Conservation (phyloP, 2,329 filamentous ascomycete genomes). For the Colletotrichum aenigma region DNA sequence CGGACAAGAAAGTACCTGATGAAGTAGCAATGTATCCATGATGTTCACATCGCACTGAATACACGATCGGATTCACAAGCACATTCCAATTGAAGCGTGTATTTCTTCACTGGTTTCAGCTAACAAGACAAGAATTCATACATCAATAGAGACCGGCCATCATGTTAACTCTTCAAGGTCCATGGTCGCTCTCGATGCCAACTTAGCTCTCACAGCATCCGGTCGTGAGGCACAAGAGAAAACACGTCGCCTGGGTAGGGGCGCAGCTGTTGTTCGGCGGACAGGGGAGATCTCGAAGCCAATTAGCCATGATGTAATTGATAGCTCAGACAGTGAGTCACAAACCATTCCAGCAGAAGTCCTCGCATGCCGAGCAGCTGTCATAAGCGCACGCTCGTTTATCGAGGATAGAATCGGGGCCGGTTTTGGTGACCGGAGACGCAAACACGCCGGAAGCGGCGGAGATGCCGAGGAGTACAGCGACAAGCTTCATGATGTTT, state of each 20-base stretch:
- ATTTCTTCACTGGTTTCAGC: too few species aligned
- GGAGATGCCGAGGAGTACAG: background rate
- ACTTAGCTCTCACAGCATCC: background rate
- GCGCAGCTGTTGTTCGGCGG: background rate
- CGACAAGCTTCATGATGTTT: background rate
- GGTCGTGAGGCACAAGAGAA: background rate
- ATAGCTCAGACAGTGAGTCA: accelerated
- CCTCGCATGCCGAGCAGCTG: background rate
- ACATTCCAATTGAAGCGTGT: too few species aligned
- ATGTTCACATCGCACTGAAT: too few species aligned
- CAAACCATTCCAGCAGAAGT: background rate
- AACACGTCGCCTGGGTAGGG: background rate
- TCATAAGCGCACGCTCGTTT: background rate
- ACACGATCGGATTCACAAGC: too few species aligned
- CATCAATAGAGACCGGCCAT: too few species aligned
- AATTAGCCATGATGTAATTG: background rate
- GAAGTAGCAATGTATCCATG: too few species aligned
- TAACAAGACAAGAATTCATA: too few species aligned
- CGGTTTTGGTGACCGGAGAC: background rate
- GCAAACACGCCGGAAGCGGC: background rate
- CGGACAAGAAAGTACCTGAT: too few species aligned
- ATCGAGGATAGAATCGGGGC: background rate
- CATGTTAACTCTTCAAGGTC: background rate
- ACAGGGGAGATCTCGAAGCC: background rate
- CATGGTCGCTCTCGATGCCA: background rate